Base-by-base conservation (phyloP, 176 grass and related monocot genomes). In the Eleusine coracana region DNA sequence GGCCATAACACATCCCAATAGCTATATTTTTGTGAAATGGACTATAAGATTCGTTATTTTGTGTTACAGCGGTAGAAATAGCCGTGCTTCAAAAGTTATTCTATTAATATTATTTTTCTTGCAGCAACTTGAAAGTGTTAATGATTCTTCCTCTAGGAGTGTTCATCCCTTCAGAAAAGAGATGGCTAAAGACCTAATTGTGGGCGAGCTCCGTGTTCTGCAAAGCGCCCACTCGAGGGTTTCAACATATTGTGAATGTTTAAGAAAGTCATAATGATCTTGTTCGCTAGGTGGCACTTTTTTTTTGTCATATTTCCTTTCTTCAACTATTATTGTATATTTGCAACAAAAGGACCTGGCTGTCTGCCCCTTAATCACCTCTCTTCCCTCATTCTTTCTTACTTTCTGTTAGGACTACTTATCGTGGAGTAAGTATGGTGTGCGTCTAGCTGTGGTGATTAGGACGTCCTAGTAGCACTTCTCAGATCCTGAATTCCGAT, bases 121-220 rank as follows among this genome's bases (percentile, higher is more conserved):
- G 73, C 89, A 94, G 89, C 73, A 59, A 71, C 89, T 97, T 71
- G 70, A 92, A 79, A 71, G 40, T 80, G 54, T 64, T 38, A 72
- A 68, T 55, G 62, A 66, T 27, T 5, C 48, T 55, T 58, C 77
- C 21, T 71, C 15, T 81, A 70, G 58, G 77, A 71, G 28, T 34
- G 12, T 36, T 61, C 65, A 82, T 68, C 80, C 78, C 8, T 65
- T 81, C 4, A 91, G 95, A 80, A 91, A 83, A 80, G 49, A 58
- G 80, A 94, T 94, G 95, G 90, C 90, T 65, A 91, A 63, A 81
- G 90, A 97, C 84, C 16, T 97, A 68, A 87, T 94, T 63, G 41
- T 41, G 5, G 92, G 95, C 6, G 95, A 92, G 84, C 83, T 92
- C 10, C 76, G 79, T 36, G 80, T 94, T 81, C 76, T 94, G 74